Percentiles rank a stretch among this genome's conserved stretches.
phyloP scores from a whole-genome alignment of 768 basidiomycete genomes.

The Wakefieldia striispora region DNA sequence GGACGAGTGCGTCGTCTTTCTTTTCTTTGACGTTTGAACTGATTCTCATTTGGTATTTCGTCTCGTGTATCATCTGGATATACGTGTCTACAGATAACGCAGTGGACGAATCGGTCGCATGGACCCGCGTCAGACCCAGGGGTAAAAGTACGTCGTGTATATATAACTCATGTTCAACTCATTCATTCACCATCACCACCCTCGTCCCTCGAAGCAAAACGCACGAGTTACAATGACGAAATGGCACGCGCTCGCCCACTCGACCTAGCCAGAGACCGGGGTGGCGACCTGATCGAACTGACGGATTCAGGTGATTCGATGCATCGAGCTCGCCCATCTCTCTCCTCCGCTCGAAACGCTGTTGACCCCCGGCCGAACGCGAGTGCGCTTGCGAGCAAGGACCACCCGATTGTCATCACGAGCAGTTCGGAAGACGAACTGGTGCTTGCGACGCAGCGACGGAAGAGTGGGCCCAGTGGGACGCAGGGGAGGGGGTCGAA shows the following conservation, averaged over 20 bases:
- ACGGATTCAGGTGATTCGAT: constrained; percentile 22
- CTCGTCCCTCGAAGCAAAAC: constrained; percentile 10
- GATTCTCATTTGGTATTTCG: background rate
- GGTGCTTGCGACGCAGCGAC: background rate
- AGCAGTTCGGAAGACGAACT: constrained; percentile 23
- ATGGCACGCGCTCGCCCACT: constrained; percentile 12
- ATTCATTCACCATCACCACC: background rate
- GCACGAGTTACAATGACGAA: constrained; percentile 4
- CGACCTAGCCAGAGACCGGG: constrained; percentile 6
- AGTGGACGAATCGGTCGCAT: constrained; percentile 8
- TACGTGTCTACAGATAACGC: background rate
- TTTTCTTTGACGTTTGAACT: background rate
- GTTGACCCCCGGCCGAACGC: background rate
- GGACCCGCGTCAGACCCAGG: constrained; percentile 16
- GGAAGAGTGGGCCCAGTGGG: background rate
- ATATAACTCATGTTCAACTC: background rate
- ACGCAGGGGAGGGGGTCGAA: background rate
- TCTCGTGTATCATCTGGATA: background rate
- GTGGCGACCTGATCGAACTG: constrained; percentile 15
- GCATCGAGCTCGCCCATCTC: constrained; percentile 4
- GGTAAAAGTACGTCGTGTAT: constrained; percentile 12
- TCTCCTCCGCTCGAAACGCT: background rate
- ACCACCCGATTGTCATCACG: constrained; percentile 24
- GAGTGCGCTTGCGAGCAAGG: background rate
- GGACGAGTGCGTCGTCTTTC: constrained; percentile 13